phyloP scores from a whole-genome alignment of 148 eudicot species.

The Rhododendron ovatum region DNA sequence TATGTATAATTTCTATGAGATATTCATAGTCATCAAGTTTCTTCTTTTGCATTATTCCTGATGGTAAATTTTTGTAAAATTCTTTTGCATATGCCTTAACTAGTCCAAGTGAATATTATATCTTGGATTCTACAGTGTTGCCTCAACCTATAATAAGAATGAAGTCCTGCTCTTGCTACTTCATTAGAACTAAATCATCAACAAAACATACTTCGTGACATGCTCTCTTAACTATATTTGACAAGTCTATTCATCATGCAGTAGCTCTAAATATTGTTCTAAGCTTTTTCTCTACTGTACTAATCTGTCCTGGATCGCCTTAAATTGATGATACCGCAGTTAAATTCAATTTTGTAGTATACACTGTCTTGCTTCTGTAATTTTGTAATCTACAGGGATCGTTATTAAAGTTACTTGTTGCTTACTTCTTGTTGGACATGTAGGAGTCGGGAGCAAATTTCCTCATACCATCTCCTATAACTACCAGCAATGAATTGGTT shows the following conservation, averaged over 20 bases:
- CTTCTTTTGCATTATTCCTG: not conserved
- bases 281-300: not conserved
- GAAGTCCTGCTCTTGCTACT: not conserved
- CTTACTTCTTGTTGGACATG: conserved; percentile 19
- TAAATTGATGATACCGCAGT: not conserved
- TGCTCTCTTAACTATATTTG: not conserved
- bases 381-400: not conserved
- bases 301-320: not conserved
- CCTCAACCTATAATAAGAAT: not conserved
- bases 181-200: not conserved
- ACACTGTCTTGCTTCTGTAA: not conserved
- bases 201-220: not conserved
- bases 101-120: not conserved
- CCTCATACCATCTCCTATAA: conserved; percentile 73
- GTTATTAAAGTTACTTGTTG: not conserved
- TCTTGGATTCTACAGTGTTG: not conserved
- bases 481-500: conserved; percentile 88
- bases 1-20: not conserved
- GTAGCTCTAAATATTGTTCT: not conserved
- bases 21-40: not conserved
- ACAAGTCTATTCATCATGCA: not conserved
- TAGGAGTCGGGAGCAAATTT: conserved; percentile 95
- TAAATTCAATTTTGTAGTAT: not conserved
- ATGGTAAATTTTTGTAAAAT: not conserved
- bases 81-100: not conserved